Evolutionary conservation across 352 stramenopile genomes (phyloP).

Genomic region (Pythium chondricola): DNA sequence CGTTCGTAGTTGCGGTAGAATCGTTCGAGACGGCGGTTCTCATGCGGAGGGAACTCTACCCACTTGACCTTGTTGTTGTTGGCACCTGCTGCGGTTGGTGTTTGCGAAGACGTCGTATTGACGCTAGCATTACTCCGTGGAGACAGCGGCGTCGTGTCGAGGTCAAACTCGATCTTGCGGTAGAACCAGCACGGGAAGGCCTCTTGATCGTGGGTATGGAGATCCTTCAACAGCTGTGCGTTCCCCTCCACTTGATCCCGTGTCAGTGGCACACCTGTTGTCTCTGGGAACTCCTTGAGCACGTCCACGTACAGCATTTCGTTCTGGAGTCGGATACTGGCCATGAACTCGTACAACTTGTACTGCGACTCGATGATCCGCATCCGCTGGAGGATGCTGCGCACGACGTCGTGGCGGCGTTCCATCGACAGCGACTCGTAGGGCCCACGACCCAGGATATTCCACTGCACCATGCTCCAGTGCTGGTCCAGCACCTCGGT

Average conservation of each 20-base stretch:
- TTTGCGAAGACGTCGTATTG: background rate
- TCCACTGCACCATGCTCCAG: conserved; percentile 85
- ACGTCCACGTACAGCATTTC: conserved; percentile 77
- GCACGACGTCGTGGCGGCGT: conserved; percentile 54
- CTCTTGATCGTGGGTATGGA: conserved; percentile 46
- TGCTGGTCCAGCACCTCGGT: conserved; percentile 80
- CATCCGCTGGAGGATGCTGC: conserved; percentile 66
- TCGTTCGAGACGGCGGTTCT: conserved; percentile 63
- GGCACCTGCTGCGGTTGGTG: background rate
- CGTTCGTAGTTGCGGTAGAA: conserved; percentile 61
- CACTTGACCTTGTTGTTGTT: conserved; percentile 29
- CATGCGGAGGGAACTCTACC: conserved; percentile 74
- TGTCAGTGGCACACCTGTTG: conserved; percentile 39
- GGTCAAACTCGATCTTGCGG: conserved; percentile 37
- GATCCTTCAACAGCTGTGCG: conserved; percentile 26
- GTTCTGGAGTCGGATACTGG: conserved; percentile 79
- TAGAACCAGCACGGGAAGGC: conserved; percentile 83
- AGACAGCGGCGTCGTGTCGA: too few species aligned
- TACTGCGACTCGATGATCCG: conserved; percentile 64
- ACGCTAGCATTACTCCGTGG: too few species aligned
- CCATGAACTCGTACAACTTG: conserved; percentile 82
- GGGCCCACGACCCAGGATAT: conserved; percentile 68
- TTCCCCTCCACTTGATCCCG: conserved; percentile 36
- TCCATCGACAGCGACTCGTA: conserved; percentile 69
- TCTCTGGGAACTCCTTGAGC: conserved; percentile 42